Evolutionary conservation across 1,284 basidiomycete genomes (phyloP).

Genomic region (Trametes versicolor): DNA sequence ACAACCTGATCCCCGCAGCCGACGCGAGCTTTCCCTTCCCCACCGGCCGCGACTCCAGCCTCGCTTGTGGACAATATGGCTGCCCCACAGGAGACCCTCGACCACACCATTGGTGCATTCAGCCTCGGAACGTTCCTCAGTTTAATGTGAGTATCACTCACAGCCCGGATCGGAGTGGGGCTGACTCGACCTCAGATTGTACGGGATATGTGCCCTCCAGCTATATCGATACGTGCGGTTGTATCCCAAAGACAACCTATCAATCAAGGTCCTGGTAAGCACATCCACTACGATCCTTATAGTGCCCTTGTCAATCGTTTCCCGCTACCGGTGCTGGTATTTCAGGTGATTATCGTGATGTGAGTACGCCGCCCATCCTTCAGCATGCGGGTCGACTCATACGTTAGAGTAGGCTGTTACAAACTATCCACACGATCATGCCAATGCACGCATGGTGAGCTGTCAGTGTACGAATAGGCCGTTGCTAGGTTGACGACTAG

Average conservation of each 20-base stretch:
- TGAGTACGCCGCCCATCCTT: background rate
- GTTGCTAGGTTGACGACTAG: background rate
- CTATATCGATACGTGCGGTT: constrained; percentile 11
- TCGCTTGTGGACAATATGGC: background rate
- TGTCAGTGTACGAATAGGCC: background rate
- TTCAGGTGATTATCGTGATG: constrained; percentile 3
- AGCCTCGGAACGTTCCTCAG: constrained; percentile 11
- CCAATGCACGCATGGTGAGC: constrained; percentile 12
- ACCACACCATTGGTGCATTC: constrained; percentile 4
- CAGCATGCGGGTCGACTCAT: background rate
- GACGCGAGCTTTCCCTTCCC: background rate
- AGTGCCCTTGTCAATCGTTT: background rate
- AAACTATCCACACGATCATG: constrained; percentile 4
- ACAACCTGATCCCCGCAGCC: background rate
- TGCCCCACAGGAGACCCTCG: background rate
- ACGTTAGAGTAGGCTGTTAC: background rate
- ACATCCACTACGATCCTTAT: background rate
- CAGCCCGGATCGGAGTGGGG: too few species aligned
- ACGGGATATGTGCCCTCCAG: constrained; percentile 10
- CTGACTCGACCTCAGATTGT: constrained; percentile 1
- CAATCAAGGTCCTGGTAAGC: constrained; percentile 10
- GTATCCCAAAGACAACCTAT: constrained; percentile 8
- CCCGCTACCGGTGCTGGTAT: background rate
- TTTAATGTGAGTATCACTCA: constrained; percentile 3
- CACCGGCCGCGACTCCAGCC: constrained; percentile 2